Conservation (phyloP, 2,329 filamentous ascomycete species). For the Apiospora aurea region DNA sequence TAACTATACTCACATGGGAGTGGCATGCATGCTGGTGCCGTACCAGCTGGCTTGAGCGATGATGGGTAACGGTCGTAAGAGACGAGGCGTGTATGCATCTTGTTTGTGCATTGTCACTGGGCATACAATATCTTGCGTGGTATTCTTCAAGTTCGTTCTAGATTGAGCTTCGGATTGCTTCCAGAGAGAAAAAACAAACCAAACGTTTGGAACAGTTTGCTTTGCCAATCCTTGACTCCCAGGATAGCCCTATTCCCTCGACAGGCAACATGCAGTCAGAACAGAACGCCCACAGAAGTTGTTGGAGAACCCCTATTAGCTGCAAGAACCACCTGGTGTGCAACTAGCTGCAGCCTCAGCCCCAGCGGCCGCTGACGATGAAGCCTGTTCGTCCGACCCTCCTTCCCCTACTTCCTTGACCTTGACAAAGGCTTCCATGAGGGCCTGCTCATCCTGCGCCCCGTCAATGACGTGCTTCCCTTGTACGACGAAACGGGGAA, state of each 20-base stretch:
- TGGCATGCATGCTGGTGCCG: not conserved
- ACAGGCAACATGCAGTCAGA: not conserved
- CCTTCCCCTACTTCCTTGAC: not conserved
- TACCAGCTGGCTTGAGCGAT: not conserved
- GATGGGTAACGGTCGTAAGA: not conserved
- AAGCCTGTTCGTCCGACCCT: not conserved
- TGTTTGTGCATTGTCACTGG: not conserved
- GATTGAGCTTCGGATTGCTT: not conserved
- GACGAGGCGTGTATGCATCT: not conserved
- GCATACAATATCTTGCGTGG: not conserved
- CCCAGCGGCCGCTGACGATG: not conserved
- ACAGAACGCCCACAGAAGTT: not conserved
- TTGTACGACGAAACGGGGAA: slow-evolving; percentile 74
- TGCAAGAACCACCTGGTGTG: not conserved
- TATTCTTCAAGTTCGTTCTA: not conserved
- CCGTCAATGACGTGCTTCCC: slow-evolving; percentile 67
- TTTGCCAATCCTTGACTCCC: too few species aligned
- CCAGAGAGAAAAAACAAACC: not conserved
- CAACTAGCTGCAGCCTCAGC: not conserved
- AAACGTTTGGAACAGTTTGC: not conserved
- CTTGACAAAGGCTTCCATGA: slow-evolving; percentile 66
- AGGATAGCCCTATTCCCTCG: not conserved
- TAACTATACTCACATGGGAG: not conserved
- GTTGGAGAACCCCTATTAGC: not conserved
- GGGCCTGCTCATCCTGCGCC: slow-evolving; percentile 68